Conservation (phyloP, 495 filamentous ascomycete species). For the Jackrogersella minutella region DNA sequence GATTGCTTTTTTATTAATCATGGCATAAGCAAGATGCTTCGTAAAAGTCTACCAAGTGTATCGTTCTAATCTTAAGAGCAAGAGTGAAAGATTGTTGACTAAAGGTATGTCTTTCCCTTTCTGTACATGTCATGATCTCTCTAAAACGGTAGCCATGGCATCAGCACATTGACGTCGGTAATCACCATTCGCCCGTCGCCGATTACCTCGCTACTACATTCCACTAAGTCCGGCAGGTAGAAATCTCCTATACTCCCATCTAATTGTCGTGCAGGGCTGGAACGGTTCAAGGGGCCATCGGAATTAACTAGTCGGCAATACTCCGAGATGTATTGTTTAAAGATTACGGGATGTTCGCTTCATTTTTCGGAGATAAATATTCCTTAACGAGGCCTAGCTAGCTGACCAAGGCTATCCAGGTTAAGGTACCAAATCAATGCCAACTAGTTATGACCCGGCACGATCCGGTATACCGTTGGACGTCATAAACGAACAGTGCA, state of each 20-base stretch:
- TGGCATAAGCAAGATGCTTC: not conserved
- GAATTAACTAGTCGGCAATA: not conserved
- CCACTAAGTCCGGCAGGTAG: too few species aligned
- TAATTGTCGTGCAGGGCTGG: too few species aligned
- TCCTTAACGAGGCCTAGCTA: not conserved
- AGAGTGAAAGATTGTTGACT: too few species aligned
- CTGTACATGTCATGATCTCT: too few species aligned
- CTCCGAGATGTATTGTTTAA: not conserved
- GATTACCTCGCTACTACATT: too few species aligned
- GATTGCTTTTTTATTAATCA: slow-evolving; percentile 29
- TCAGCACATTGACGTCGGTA: too few species aligned
- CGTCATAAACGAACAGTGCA: not conserved
- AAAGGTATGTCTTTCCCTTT: too few species aligned
- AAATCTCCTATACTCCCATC: too few species aligned
- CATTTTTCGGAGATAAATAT: slow-evolving; percentile 6
- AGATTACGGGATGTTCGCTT: not conserved
- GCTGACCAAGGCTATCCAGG: not conserved
- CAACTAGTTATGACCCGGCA: not conserved
- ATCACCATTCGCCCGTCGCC: too few species aligned
- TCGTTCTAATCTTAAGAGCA: not conserved
- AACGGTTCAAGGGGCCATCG: not conserved
- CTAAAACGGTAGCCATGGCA: too few species aligned
- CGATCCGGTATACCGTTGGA: not conserved
- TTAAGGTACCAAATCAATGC: not conserved
- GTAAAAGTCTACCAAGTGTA: not conserved